These are phyloP conservation scores for Trametes polyzona DNA, from an alignment of 1,284 basidiomycete genomes.

Conservation along the genomic window DNA sequence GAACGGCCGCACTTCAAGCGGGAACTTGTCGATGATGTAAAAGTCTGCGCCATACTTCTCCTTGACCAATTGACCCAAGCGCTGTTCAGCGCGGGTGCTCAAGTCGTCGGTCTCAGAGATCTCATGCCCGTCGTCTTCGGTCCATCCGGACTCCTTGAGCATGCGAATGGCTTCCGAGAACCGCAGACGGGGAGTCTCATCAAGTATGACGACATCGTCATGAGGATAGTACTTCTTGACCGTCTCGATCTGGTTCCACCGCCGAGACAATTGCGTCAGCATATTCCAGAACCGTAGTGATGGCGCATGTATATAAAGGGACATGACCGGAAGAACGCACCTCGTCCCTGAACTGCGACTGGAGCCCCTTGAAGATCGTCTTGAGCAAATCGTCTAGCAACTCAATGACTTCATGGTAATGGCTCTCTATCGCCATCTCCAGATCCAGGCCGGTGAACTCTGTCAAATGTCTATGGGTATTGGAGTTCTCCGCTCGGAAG, in stretches of 20 bases:
- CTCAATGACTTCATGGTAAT: conserved; percentile 62
- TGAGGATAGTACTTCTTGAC: conserved; percentile 64
- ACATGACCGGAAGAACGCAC: conserved; percentile 18
- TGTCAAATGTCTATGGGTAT: conserved; percentile 76
- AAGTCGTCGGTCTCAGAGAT: conserved; percentile 49
- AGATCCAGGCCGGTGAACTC: conserved; percentile 78
- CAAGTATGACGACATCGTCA: conserved; percentile 52
- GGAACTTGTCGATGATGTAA: conserved; percentile 74
- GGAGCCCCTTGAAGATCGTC: conserved; percentile 42
- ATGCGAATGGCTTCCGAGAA: conserved; percentile 66
- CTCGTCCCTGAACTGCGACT: conserved; percentile 41
- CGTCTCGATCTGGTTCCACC: conserved; percentile 46
- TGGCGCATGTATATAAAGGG: background rate
- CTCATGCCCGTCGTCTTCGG: conserved; percentile 51
- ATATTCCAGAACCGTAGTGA: background rate
- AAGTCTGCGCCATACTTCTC: conserved; percentile 73
- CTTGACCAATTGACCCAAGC: conserved; percentile 65
- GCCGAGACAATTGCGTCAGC: background rate
- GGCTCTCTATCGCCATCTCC: conserved; percentile 72
- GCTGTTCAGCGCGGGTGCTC: conserved; percentile 57
- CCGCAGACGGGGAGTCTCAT: conserved; percentile 53
- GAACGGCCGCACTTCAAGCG: conserved; percentile 65
- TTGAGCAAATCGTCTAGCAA: conserved; percentile 45
- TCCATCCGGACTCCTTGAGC: conserved; percentile 51
- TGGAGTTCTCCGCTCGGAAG: conserved; percentile 76